Evolutionary conservation across 768 basidiomycete genomes (phyloP).

Genomic region (Sarcomyxa edulis): DNA sequence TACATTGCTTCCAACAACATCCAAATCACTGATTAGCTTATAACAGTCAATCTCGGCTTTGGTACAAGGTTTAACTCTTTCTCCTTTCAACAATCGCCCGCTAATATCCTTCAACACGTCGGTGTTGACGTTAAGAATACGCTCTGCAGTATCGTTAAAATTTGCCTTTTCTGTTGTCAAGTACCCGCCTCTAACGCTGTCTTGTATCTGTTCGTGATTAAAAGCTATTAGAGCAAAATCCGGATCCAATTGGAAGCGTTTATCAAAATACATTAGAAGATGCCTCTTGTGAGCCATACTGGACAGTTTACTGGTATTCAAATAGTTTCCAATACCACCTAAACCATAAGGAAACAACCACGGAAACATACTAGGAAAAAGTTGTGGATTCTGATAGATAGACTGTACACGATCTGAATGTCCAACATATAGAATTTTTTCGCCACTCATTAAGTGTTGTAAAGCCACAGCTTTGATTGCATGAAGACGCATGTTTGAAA

Average conservation of each 20-base stretch:
- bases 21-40: too few relatives aligned
- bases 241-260: conserved; percentile 20
- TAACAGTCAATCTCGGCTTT: too few relatives aligned
- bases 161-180: too few relatives aligned
- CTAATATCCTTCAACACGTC: too few relatives aligned
- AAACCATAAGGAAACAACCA: conserved; percentile 36
- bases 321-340: conserved; percentile 19
- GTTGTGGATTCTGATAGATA: conserved; percentile 17
- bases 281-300: conserved; percentile 17
- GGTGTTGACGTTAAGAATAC: too few relatives aligned
- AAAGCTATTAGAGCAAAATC: conserved; percentile 19
- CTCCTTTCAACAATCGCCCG: too few relatives aligned
- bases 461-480: conserved; percentile 10
- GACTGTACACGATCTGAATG: conserved; percentile 13
- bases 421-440: conserved; percentile 16
- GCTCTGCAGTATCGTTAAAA: too few relatives aligned
- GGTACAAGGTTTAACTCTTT: too few relatives aligned
- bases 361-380: conserved; percentile 26
- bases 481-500: conserved; percentile 8
- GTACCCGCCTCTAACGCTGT: too few relatives aligned
- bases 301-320: conserved; percentile 6
- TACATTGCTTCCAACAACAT: too few relatives aligned
- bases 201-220: conserved; percentile 23
- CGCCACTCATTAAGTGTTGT: conserved; percentile 11
- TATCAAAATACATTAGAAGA: conserved; percentile 26